Percentiles rank a stretch among this genome's conserved stretches.
Conservation (phyloP, 768 basidiomycete species). For the Pseudohyphozyma bogoriensis region DNA sequence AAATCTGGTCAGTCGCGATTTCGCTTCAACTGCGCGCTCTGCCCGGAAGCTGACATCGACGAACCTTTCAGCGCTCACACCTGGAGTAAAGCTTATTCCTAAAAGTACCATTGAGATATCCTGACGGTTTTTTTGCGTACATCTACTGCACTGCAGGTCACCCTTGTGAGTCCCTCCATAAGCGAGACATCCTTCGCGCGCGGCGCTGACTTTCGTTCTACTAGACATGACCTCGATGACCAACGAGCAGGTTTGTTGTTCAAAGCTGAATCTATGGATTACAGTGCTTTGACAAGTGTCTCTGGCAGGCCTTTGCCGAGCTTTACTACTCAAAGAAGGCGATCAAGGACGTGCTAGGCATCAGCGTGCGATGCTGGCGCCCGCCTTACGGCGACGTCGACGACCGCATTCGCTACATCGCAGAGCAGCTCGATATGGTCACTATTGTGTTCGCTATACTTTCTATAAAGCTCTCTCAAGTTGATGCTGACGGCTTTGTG, state of each 20-base stretch:
- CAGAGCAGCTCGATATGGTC: slow-evolving; percentile 25
- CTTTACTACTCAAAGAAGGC: slow-evolving; percentile 33
- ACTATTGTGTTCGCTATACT: slow-evolving; percentile 14
- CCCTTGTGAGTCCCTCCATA: neutral
- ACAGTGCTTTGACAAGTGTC: too few species aligned
- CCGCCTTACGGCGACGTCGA: slow-evolving; percentile 31
- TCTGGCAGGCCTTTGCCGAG: slow-evolving; percentile 34
- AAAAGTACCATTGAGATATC: neutral
- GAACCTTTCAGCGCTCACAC: too few species aligned
- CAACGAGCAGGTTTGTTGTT: too few species aligned
- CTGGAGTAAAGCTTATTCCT: slow-evolving; percentile 4
- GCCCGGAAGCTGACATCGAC: too few species aligned
- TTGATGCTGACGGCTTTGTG: neutral
- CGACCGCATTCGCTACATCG: slow-evolving; percentile 30
- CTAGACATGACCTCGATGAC: slow-evolving; percentile 41
- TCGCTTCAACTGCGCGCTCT: neutral
- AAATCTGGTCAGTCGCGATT: slow-evolving; percentile 31
- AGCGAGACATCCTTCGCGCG: neutral
- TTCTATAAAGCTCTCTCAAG: neutral
- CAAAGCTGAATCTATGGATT: too few species aligned
- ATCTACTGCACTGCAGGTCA: neutral
- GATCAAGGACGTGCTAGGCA: slow-evolving; percentile 30
- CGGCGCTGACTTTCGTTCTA: slow-evolving; percentile 37
- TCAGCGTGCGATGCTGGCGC: slow-evolving; percentile 35
- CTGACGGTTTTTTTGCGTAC: too few species aligned